phyloP scores from a whole-genome alignment of 75 land plant genomes.

The Cupressus sempervirens region DNA sequence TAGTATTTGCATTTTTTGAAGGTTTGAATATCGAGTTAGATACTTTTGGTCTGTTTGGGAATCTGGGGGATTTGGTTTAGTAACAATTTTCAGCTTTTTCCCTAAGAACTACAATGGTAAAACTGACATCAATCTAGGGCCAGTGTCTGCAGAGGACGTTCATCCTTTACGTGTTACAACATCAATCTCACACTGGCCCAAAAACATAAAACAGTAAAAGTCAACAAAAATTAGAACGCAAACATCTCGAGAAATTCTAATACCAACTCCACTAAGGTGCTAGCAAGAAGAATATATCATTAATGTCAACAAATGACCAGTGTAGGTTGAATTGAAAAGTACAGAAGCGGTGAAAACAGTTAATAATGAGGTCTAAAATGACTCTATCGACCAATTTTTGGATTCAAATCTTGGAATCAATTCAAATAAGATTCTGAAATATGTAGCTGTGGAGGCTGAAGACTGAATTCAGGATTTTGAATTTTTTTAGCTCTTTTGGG shows the following conservation, averaged over 20 bases:
- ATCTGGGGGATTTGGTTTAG: neutral
- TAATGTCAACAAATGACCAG: neutral
- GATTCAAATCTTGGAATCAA: neutral
- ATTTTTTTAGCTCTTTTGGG: neutral
- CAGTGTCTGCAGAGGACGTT: neutral
- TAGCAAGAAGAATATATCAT: neutral
- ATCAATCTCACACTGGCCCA: neutral
- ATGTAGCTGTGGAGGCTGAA: neutral
- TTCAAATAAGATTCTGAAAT: neutral
- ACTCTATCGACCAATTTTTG: neutral
- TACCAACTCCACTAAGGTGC: neutral
- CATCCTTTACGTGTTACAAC: neutral
- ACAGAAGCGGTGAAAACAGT: neutral
- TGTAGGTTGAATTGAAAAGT: neutral
- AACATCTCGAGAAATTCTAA: neutral
- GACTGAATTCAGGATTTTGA: neutral
- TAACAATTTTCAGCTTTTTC: neutral
- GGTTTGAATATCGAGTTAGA: neutral
- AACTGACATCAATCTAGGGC: neutral
- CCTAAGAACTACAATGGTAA: neutral
- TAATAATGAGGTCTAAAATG: neutral
- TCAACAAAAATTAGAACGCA: neutral
- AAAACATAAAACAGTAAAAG: neutral
- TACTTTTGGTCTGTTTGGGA: neutral
- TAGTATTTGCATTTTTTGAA: neutral